phyloP scores from a whole-genome alignment of 148 eudicot genomes.

The Fagopyrum tataricum region DNA sequence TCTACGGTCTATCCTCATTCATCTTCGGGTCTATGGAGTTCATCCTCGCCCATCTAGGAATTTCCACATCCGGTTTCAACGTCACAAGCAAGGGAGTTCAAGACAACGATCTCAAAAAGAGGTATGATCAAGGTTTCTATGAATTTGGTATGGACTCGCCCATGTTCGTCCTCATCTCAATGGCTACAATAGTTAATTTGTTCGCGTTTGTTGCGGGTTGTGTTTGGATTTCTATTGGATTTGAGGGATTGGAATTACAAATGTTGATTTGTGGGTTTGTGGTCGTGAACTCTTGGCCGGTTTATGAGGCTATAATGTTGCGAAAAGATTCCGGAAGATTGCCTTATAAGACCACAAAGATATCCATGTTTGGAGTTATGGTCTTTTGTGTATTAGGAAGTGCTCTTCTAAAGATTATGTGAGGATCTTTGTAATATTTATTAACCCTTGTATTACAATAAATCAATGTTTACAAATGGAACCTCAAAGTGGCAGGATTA shows the following conservation, averaged over 20 bases:
- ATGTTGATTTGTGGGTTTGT: constrained; percentile 46
- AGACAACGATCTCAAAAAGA: constrained; percentile 33
- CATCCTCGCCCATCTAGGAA: constrained; percentile 25
- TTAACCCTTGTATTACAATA: no score
- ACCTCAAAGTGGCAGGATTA: no score
- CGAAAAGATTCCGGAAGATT: constrained; percentile 66
- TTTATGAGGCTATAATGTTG: constrained; percentile 49
- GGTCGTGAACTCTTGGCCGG: constrained; percentile 51
- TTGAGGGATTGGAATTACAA: constrained; percentile 34
- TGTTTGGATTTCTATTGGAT: neutral
- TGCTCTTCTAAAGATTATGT: neutral
- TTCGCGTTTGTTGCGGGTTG: constrained; percentile 29
- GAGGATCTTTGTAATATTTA: no score
- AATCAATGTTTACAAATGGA: no score
- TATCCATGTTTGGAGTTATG: constrained; percentile 25
- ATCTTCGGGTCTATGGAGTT: constrained; percentile 29
- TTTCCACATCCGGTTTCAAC: constrained; percentile 29
- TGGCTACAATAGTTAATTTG: constrained; percentile 41
- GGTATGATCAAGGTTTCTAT: constrained; percentile 36
- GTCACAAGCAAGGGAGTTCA: constrained; percentile 37
- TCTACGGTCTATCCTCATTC: constrained; percentile 30
- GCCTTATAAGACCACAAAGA: constrained; percentile 38
- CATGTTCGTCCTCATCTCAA: constrained; percentile 44
- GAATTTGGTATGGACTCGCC: constrained; percentile 50
- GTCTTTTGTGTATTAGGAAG: constrained; percentile 18